These are phyloP conservation scores for Hyphodiscus sp. DNA, from an alignment of 2,329 filamentous ascomycete species.

Conservation along the genomic window DNA sequence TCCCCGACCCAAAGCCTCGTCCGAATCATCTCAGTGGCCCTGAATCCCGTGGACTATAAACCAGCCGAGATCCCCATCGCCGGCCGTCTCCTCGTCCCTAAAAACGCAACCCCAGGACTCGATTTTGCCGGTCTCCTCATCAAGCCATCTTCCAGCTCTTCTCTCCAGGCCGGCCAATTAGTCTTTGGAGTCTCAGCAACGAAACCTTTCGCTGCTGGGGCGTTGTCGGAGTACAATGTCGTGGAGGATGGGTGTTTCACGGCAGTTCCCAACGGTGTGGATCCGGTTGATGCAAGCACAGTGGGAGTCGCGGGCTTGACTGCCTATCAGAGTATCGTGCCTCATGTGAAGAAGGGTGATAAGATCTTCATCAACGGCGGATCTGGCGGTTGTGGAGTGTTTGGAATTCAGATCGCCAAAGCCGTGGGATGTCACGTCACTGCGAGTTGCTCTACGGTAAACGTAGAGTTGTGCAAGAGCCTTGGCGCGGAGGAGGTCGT, in stretches of 20 bases:
- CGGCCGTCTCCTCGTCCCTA: constrained; percentile 32
- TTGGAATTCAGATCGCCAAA: constrained; percentile 58
- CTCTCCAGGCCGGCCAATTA: constrained; percentile 11
- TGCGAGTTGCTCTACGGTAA: constrained; percentile 50
- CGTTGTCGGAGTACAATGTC: constrained; percentile 10
- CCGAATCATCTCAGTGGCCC: neutral
- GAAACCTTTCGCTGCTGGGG: constrained; percentile 7
- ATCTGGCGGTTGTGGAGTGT: constrained; percentile 54
- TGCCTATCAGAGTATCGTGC: constrained; percentile 32
- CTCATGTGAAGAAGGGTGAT: constrained; percentile 40
- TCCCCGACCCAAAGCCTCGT: constrained; percentile 10
- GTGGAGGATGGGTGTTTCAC: neutral
- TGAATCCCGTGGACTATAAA: constrained; percentile 50
- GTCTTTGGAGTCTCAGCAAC: constrained; percentile 33
- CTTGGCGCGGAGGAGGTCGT: constrained; percentile 44
- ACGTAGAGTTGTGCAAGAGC: constrained; percentile 47
- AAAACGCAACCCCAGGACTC: constrained; percentile 37
- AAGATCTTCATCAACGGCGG: constrained; percentile 60
- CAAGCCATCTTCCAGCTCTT: constrained; percentile 7
- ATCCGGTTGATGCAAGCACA: constrained; percentile 8
- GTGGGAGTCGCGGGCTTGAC: constrained; percentile 17
- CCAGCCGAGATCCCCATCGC: constrained; percentile 43
- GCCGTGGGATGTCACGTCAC: constrained; percentile 52
- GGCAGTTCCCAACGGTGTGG: constrained; percentile 14
- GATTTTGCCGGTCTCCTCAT: constrained; percentile 18